Percentiles rank a stretch among this genome's conserved stretches.
phyloP scores from a whole-genome alignment of 805 yeast species.

The Lachancea waltii region DNA sequence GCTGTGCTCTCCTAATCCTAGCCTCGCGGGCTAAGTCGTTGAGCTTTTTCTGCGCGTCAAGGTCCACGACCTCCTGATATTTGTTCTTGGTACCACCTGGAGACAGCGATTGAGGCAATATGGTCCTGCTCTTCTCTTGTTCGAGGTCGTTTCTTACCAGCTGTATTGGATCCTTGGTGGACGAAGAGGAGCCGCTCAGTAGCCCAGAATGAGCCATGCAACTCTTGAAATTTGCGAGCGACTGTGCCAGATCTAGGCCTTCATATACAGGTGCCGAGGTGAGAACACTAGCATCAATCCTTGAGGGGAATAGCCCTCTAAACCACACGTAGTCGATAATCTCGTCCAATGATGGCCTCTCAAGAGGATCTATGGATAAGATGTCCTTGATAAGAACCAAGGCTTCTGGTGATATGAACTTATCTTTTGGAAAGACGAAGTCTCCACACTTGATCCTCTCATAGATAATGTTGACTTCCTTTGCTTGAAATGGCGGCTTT shows the following conservation, averaged over 20 bases:
- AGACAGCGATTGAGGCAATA: conserved; percentile 83
- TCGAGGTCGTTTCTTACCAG: conserved; percentile 62
- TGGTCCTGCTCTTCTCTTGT: conserved; percentile 57
- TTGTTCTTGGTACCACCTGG: conserved; percentile 88
- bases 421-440: conserved; percentile 68
- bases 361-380: conserved; percentile 67
- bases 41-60: conserved; percentile 30
- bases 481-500: conserved; percentile 96
- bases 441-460: conserved; percentile 84
- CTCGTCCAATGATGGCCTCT: conserved; percentile 75
- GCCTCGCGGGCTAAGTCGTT: conserved; percentile 33
- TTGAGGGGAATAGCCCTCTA: conserved; percentile 78
- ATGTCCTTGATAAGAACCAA: conserved; percentile 63
- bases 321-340: conserved; percentile 84
- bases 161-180: conserved; percentile 58
- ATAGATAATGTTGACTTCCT: conserved; percentile 87
- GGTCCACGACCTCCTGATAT: conserved; percentile 63
- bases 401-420: conserved; percentile 63
- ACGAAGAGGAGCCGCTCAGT: conserved; percentile 25
- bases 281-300: conserved; percentile 39
- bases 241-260: conserved; percentile 51
- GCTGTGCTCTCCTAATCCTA: conserved; percentile 32
- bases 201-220: conserved; percentile 63
- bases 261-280: conserved; percentile 59
- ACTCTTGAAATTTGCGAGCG: conserved; percentile 58